Base-by-base conservation (phyloP, 2,329 filamentous ascomycete species). In the Pseudophaeomoniella oleicola region DNA sequence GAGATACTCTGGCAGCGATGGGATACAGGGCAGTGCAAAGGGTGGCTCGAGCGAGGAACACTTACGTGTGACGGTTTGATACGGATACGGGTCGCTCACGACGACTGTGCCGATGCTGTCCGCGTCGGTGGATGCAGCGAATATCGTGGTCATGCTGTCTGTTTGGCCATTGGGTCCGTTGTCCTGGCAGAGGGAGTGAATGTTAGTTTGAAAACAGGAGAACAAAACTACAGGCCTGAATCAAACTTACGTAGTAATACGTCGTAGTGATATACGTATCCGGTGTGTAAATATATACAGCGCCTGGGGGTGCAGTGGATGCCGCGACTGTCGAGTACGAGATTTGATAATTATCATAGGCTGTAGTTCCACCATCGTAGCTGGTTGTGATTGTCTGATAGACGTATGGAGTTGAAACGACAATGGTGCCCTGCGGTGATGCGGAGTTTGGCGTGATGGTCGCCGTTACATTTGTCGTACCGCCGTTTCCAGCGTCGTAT, bases 331-430 rank as follows among this genome's bases (percentile, higher is more conserved):
- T 27, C n/a, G 22, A 27, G n/a, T 6, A 27, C 6, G 22, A 27
- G 9, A 27, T 9, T 27, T 9, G 6, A n/a, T 9, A 6, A 27
- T 27, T 27, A n/a, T 27, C 22, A n/a, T 27, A 27, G 22, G 22
- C 22, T 27, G 22, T 9, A 27, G 33, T 12, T 12, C 33, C 33
- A 10, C 16, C 33, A 19, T 35, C 33, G 14, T 35, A 35, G 33
- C 19, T 16, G 11, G 33, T 16, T 16, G 12, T 16, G 10, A 35
- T 14, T 9, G 13, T 35, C 11, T 10, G 13, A 19, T 35, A 35
- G 5, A 12, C 33, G 33, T 16, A 35, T 16, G 33, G 33, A 5
- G 18, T 11, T 16, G 33, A 35, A 12, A 18, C 18, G 33, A 35
- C 19, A 18, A 35, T 35, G 14, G 33, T 35, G 14, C 33, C 33